These are phyloP conservation scores for Leptographium radiaticola DNA, from an alignment of 2,329 filamentous ascomycete species.

Conservation along the genomic window DNA sequence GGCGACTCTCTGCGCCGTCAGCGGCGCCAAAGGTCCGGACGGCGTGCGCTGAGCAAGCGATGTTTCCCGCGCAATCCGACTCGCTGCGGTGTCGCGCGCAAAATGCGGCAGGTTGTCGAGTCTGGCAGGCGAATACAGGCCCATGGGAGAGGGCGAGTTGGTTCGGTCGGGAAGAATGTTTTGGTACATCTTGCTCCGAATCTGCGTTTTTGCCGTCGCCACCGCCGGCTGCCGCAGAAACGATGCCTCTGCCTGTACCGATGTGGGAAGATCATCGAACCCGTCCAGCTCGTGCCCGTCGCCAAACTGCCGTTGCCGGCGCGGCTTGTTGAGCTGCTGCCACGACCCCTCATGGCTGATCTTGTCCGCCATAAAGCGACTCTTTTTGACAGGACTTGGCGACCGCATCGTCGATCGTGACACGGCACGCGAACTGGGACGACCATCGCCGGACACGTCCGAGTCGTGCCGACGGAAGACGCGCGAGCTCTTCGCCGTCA, in stretches of 20 bases:
- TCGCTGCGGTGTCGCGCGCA: slow-evolving; percentile 52
- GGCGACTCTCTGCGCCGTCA: slow-evolving; percentile 40
- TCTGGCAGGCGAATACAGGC: slow-evolving; percentile 44
- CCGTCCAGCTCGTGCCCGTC: slow-evolving; percentile 85
- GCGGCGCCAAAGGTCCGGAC: slow-evolving; percentile 37
- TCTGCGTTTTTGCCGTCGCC: slow-evolving; percentile 50
- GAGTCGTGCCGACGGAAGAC: slow-evolving; percentile 72
- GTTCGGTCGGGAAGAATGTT: slow-evolving; percentile 41
- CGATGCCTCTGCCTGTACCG: slow-evolving; percentile 64
- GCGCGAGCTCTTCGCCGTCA: slow-evolving; percentile 56
- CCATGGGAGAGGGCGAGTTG: slow-evolving; percentile 37
- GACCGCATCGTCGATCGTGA: slow-evolving; percentile 47
- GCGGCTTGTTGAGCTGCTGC: slow-evolving; percentile 62
- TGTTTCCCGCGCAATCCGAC: slow-evolving; percentile 51
- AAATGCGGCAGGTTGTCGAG: slow-evolving; percentile 45
- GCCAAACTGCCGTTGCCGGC: slow-evolving; percentile 62
- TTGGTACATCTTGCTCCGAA: slow-evolving; percentile 44
- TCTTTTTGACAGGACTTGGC: slow-evolving; percentile 41
- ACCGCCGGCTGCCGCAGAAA: slow-evolving; percentile 70
- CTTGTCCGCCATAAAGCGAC: slow-evolving; percentile 24
- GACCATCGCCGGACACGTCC: slow-evolving; percentile 49
- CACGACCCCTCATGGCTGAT: slow-evolving; percentile 33
- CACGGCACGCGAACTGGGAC: slow-evolving; percentile 42
- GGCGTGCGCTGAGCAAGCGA: slow-evolving; percentile 46
- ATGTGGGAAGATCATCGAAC: slow-evolving; percentile 92